Evolutionary conservation across 768 basidiomycete species (phyloP).

Genomic region (Rhodocollybia butyracea): DNA sequence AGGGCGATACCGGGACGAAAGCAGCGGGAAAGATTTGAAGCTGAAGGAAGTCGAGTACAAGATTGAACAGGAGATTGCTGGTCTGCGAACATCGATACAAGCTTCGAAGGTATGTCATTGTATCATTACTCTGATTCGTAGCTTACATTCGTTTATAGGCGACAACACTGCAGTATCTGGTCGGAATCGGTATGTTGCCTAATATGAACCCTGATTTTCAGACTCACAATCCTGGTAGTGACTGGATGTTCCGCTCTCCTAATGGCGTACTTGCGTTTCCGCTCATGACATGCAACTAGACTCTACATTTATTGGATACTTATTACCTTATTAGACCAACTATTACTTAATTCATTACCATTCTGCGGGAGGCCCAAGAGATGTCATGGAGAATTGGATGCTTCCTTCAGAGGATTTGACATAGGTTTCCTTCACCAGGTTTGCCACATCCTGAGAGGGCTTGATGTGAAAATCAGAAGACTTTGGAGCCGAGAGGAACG

Average conservation of each 20-base stretch:
- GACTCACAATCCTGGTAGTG: conserved; percentile 39
- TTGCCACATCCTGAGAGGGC: conserved; percentile 54
- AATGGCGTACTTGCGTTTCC: conserved; percentile 85
- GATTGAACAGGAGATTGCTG: conserved; percentile 95
- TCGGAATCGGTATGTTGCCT: conserved; percentile 72
- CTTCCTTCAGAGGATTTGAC: conserved; percentile 42
- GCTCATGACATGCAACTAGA: conserved; percentile 12
- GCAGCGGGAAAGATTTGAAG: conserved; percentile 87
- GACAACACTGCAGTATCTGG: conserved; percentile 82
- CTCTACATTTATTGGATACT: background rate
- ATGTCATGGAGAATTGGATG: conserved; percentile 67
- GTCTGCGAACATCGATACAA: conserved; percentile 78
- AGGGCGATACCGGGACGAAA: conserved; percentile 92
- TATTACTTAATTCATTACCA: background rate
- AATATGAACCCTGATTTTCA: background rate
- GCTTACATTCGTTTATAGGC: conserved; percentile 41
- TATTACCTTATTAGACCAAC: too few relatives aligned
- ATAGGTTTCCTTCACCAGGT: conserved; percentile 57
- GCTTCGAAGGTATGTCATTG: conserved; percentile 64
- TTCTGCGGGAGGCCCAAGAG: conserved; percentile 32
- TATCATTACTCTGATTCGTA: background rate
- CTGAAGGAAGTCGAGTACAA: conserved; percentile 96
- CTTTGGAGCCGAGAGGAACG: background rate
- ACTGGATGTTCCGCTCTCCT: conserved; percentile 83
- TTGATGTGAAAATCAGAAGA: background rate